Evolutionary conservation across 2,329 filamentous ascomycete species (phyloP).

Genomic region (Aureobasidium zeae): DNA sequence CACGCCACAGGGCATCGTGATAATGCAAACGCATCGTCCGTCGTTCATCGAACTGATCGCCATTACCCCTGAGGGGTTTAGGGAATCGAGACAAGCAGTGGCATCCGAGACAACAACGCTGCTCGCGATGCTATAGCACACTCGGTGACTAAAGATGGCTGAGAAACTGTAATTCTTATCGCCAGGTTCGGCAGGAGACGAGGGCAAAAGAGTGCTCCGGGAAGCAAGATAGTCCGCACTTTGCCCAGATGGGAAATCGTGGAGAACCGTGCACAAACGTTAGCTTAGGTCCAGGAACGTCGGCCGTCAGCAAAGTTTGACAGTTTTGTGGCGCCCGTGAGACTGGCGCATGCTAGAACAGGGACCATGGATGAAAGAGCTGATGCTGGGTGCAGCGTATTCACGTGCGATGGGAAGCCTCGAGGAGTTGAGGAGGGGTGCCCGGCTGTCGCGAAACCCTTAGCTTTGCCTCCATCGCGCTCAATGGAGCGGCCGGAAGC

Average conservation of each 20-base stretch:
- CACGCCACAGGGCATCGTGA: not conserved
- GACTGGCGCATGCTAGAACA: slow-evolving; percentile 11
- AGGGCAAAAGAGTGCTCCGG: too few species aligned
- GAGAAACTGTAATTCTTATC: slow-evolving; percentile 10
- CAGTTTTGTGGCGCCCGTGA: slow-evolving; percentile 13
- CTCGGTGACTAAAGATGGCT: slow-evolving; percentile 6
- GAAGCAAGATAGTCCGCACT: too few species aligned
- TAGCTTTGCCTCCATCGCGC: not conserved
- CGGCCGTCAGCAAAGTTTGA: slow-evolving; percentile 7
- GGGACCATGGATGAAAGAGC: not conserved
- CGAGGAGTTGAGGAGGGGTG: not conserved
- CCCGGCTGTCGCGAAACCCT: not conserved
- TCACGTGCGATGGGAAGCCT: not conserved
- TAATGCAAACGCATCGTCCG: slow-evolving; percentile 4
- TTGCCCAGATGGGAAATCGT: not conserved
- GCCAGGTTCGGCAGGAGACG: slow-evolving; percentile 4
- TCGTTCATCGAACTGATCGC: too few species aligned
- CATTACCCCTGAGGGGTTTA: too few species aligned
- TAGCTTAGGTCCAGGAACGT: slow-evolving; percentile 7
- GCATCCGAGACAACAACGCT: slow-evolving; percentile 6
- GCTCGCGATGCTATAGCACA: not conserved
- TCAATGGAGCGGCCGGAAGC: not conserved
- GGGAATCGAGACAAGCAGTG: not conserved
- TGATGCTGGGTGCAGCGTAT: slow-evolving; percentile 1
- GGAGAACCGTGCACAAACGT: slow-evolving; percentile 5